These are phyloP conservation scores for Sporopachydermia cereana DNA, from an alignment of 1,139 yeast species.

Conservation along the genomic window DNA sequence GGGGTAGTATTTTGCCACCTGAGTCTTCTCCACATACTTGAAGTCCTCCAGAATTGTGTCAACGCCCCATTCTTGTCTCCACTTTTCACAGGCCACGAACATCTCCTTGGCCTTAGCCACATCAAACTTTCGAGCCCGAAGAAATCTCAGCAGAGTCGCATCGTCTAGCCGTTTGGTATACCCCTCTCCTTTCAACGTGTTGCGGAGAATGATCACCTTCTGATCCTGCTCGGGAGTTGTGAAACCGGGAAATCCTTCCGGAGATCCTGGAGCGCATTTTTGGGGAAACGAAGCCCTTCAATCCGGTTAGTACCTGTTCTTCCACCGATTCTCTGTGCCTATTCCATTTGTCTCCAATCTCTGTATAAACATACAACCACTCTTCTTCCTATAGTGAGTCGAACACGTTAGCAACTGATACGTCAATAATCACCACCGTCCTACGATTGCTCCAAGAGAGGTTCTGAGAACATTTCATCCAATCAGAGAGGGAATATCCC, in stretches of 20 bases:
- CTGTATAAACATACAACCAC: constrained; percentile 3
- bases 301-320: background rate
- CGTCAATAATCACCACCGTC: too few relatives aligned
- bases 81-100: constrained; percentile 79
- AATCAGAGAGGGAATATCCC: too few relatives aligned
- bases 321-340: background rate
- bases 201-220: constrained; percentile 46
- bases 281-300: constrained; percentile 48
- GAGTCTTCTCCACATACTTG: constrained; percentile 80
- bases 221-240: constrained; percentile 58
- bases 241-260: constrained; percentile 76
- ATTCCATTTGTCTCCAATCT: too few relatives aligned
- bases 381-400: constrained; percentile 4
- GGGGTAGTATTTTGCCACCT: constrained; percentile 84
- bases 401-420: too few relatives aligned
- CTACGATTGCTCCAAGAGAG: too few relatives aligned
- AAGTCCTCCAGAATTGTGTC: constrained; percentile 80
- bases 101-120: constrained; percentile 65
- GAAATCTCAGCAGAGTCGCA: constrained; percentile 78
- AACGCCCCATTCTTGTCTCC: constrained; percentile 83
- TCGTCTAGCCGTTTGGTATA: constrained; percentile 72
- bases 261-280: constrained; percentile 44
- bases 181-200: constrained; percentile 48
- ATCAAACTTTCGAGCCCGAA: constrained; percentile 93
- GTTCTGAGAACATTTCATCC: too few relatives aligned